Evolutionary conservation across 176 grass and related monocot genomes (phyloP).

Genomic region (Coix lacrymajobi): DNA sequence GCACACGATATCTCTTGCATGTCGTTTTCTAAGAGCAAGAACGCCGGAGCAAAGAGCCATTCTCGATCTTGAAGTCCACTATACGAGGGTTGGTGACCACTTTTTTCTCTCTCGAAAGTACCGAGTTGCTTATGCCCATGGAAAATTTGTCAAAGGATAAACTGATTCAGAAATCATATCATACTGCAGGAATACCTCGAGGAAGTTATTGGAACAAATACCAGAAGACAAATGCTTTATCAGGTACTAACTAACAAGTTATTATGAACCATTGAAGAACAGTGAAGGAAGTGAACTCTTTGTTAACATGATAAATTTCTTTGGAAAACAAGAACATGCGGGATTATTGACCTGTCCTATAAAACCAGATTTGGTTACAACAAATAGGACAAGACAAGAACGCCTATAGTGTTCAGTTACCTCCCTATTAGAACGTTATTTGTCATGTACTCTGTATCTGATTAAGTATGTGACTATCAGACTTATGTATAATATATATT

Average conservation of each 20-base stretch:
- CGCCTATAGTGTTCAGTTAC: too few species aligned
- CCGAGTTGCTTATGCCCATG: not conserved
- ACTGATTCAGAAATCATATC: constrained; percentile 9
- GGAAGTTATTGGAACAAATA: constrained; percentile 57
- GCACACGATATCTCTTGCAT: constrained; percentile 53
- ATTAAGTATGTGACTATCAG: not conserved
- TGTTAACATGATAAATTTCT: not conserved
- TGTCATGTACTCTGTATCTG: not conserved
- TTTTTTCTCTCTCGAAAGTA: not conserved
- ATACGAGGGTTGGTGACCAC: constrained; percentile 46
- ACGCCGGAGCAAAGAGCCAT: constrained; percentile 67
- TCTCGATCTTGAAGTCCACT: constrained; percentile 82
- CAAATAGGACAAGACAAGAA: not conserved
- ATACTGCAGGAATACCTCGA: constrained; percentile 63
- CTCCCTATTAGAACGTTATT: not conserved
- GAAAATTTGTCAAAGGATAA: not conserved
- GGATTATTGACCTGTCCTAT: not conserved
- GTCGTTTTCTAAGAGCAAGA: constrained; percentile 67
- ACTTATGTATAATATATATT: not conserved
- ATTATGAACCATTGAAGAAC: not conserved
- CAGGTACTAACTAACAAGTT: constrained; percentile 48
- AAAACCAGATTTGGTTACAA: not conserved
- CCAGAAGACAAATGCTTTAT: constrained; percentile 62
- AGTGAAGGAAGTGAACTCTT: not conserved
- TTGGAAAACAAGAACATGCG: not conserved